A percentile compares a stretch with the other conserved stretches of the same genome.
These are phyloP conservation scores for Plantago lanceolata DNA, from an alignment of 305 asterid species.

Conservation along the genomic window DNA sequence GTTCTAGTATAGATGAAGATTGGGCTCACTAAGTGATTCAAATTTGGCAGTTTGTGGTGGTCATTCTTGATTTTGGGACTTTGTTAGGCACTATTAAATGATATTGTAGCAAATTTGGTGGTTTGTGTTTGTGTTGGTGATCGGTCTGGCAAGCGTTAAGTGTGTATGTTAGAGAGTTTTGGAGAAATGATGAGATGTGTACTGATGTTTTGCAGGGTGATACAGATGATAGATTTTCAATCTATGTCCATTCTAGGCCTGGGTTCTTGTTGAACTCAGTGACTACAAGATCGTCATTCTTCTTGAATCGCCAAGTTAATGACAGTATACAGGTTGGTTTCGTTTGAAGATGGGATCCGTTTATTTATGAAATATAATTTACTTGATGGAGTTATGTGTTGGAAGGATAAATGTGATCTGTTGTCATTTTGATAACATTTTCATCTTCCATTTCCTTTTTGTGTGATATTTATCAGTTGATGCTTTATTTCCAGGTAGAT, in stretches of 20 bases:
- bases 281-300: slow-evolving; percentile 73
- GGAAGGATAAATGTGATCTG: slow-evolving; percentile 4
- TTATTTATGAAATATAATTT: not conserved
- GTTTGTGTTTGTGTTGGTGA: not conserved
- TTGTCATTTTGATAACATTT: too few relatives aligned
- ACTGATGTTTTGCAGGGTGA: slow-evolving; percentile 62
- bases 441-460: slow-evolving; percentile 10
- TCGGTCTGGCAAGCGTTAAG: not conserved
- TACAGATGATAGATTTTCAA: slow-evolving; percentile 60
- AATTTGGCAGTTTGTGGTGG: slow-evolving; percentile 2
- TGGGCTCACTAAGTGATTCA: slow-evolving; percentile 16
- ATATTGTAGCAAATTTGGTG: not conserved
- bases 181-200: slow-evolving; percentile 6
- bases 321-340: slow-evolving; percentile 77
- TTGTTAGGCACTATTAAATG: slow-evolving; percentile 9
- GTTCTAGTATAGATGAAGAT: slow-evolving; percentile 17
- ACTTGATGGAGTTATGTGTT: not conserved
- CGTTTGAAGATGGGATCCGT: slow-evolving; percentile 20
- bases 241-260: slow-evolving; percentile 90
- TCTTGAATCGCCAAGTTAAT: slow-evolving; percentile 76
- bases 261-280: slow-evolving; percentile 68
- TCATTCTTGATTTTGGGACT: slow-evolving; percentile 8
- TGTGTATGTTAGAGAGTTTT: not conserved
- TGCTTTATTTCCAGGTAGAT: slow-evolving; percentile 70
- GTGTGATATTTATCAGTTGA: slow-evolving; percentile 34